Evolutionary conservation across 1,139 yeast genomes (phyloP).

Genomic region (Pichia sp.): DNA sequence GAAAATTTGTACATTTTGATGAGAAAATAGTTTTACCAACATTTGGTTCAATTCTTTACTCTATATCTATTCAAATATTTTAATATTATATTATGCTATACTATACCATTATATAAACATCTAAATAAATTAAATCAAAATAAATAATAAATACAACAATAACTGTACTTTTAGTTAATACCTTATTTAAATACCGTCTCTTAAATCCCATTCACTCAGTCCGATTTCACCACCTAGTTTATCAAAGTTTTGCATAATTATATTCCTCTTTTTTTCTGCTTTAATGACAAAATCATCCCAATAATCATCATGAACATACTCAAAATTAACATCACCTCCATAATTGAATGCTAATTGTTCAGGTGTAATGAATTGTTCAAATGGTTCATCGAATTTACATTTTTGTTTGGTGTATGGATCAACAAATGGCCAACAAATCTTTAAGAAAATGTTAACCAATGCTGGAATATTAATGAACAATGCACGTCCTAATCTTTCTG

Average conservation of each 20-base stretch:
- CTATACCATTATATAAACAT: neutral
- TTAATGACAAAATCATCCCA: constrained; percentile 69
- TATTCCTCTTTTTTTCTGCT: constrained; percentile 48
- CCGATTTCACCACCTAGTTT: constrained; percentile 70
- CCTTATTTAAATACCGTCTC: constrained; percentile 23
- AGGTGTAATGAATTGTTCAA: constrained; percentile 46
- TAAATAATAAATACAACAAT: neutral
- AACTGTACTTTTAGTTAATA: neutral
- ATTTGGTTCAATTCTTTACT: too few relatives aligned
- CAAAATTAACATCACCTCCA: constrained; percentile 53
- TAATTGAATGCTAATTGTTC: constrained; percentile 50
- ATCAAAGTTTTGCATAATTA: constrained; percentile 57
- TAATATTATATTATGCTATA: neutral
- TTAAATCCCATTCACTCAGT: constrained; percentile 41
- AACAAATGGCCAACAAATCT: constrained; percentile 56
- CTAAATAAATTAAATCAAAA: neutral
- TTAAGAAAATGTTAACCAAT: constrained; percentile 52
- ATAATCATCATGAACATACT: constrained; percentile 68
- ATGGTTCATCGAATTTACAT: constrained; percentile 54
- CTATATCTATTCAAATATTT: too few relatives aligned
- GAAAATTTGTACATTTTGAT: constrained; percentile 88
- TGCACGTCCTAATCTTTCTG: constrained; percentile 55
- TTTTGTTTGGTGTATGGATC: constrained; percentile 62
- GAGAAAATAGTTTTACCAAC: constrained; percentile 55
- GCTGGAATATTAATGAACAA: constrained; percentile 54